Evolutionary conservation across 768 basidiomycete genomes (phyloP).

Genomic region (Trametes meyenii): DNA sequence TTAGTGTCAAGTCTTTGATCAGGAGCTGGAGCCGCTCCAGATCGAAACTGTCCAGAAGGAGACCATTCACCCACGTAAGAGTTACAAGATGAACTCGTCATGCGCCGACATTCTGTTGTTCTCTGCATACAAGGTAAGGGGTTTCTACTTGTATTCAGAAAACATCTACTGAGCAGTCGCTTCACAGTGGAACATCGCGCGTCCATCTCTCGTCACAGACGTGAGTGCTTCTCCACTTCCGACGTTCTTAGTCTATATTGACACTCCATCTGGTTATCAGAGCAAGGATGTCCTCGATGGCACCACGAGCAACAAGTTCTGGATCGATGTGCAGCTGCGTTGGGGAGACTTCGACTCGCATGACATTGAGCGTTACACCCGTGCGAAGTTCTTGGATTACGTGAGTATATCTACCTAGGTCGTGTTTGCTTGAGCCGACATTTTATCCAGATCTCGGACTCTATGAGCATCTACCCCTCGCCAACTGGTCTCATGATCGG

Average conservation of each 20-base stretch:
- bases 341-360: constrained; percentile 99
- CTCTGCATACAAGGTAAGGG: constrained; percentile 80
- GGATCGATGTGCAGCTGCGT: constrained; percentile 93
- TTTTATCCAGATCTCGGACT: constrained; percentile 75
- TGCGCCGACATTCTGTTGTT: constrained; percentile 98
- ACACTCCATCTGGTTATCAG: constrained; percentile 38
- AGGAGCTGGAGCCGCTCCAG: constrained; percentile 95
- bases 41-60: constrained; percentile 99
- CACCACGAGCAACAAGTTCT: constrained; percentile 98
- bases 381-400: constrained; percentile 99
- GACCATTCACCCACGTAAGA: constrained; percentile 98
- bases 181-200: constrained; percentile 90
- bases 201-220: constrained; percentile 94
- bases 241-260: not conserved
- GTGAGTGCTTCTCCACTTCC: constrained; percentile 48
- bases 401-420: constrained; percentile 43
- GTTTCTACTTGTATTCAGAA: constrained; percentile 1
- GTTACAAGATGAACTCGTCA: constrained; percentile 99
- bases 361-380: constrained; percentile 97
- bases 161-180: not conserved
- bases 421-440: not conserved
- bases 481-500: constrained; percentile 99
- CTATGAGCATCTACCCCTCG: constrained; percentile 99
- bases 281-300: constrained; percentile 95
- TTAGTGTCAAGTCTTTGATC: constrained; percentile 97